Evolutionary conservation across 441 rosid species (phyloP).

Genomic region (Pelargonium exstipulatum): DNA sequence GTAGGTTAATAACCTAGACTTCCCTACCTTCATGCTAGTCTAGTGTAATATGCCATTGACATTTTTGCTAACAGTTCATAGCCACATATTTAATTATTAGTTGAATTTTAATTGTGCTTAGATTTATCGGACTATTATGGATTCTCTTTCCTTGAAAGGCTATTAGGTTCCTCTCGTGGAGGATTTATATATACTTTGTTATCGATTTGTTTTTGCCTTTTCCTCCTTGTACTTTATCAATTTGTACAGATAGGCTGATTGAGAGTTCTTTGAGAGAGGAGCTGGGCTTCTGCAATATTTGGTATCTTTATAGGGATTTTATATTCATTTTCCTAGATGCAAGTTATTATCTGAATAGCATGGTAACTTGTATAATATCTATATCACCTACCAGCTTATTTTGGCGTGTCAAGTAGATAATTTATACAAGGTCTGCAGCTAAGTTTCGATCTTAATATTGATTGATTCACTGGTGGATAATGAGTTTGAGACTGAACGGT

Average conservation of each 20-base stretch:
- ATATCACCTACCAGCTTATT: not conserved
- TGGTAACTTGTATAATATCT: slow-evolving; percentile 14
- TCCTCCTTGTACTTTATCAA: not conserved
- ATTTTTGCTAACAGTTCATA: too few relatives aligned
- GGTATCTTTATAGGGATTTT: slow-evolving; percentile 17
- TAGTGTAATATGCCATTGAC: too few relatives aligned
- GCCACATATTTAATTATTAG: too few relatives aligned
- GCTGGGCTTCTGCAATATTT: slow-evolving; percentile 19
- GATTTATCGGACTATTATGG: not conserved
- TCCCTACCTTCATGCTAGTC: too few relatives aligned
- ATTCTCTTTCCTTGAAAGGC: too few relatives aligned
- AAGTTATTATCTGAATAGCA: slow-evolving; percentile 19
- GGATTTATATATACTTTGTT: too few relatives aligned
- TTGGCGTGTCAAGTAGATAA: too few relatives aligned
- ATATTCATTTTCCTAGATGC: slow-evolving; percentile 20
- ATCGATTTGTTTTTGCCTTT: not conserved
- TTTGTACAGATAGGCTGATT: slow-evolving; percentile 17
- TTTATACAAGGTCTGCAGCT: too few relatives aligned
- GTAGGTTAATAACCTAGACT: too few relatives aligned
- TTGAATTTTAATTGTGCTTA: not conserved
- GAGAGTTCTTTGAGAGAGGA: slow-evolving; percentile 23
- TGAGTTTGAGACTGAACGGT: slow-evolving; percentile 15
- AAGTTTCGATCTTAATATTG: slow-evolving; percentile 14
- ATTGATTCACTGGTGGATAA: slow-evolving; percentile 18
- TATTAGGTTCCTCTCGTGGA: not conserved